A percentile compares a stretch with the other conserved stretches of the same genome.
Conservation (phyloP, 2,329 filamentous ascomycete genomes). For the Coniochaeta sp. region DNA sequence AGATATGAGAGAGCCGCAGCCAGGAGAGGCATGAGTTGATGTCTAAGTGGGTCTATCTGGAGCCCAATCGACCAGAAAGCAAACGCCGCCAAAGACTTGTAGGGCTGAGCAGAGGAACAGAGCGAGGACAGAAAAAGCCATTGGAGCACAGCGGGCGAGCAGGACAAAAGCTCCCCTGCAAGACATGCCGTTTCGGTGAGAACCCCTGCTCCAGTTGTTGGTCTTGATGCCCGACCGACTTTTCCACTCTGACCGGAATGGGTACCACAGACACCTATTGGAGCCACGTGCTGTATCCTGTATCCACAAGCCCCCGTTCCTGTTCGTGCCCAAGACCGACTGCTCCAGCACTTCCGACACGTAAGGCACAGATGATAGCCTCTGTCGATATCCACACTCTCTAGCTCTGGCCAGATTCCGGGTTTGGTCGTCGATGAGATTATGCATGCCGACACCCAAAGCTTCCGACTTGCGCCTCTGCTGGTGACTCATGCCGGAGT, state of each 20-base stretch:
- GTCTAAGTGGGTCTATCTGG: background rate
- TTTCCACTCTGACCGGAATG: conserved; percentile 6
- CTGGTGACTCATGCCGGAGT: conserved; percentile 12
- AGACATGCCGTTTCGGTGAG: background rate
- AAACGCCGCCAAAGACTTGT: background rate
- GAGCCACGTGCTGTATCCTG: conserved; percentile 28
- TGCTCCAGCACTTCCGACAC: background rate
- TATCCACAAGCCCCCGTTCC: conserved; percentile 17
- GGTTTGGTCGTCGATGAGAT: background rate
- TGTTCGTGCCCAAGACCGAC: background rate
- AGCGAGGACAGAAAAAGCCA: background rate
- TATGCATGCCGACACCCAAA: background rate
- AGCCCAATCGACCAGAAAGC: background rate
- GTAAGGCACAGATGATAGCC: conserved; percentile 20
- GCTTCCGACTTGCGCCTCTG: conserved; percentile 4
- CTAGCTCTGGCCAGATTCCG: background rate
- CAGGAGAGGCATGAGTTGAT: background rate
- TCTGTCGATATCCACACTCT: background rate
- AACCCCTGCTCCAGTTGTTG: background rate
- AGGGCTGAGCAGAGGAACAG: background rate
- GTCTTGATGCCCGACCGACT: background rate
- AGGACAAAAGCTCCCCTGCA: background rate
- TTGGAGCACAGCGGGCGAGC: background rate
- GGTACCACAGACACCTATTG: conserved; percentile 19
- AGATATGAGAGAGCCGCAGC: background rate